A percentile compares a stretch with the other conserved stretches of the same genome.
These are phyloP conservation scores for Tulasnella sp. DNA, from an alignment of 768 basidiomycete genomes.

Conservation along the genomic window DNA sequence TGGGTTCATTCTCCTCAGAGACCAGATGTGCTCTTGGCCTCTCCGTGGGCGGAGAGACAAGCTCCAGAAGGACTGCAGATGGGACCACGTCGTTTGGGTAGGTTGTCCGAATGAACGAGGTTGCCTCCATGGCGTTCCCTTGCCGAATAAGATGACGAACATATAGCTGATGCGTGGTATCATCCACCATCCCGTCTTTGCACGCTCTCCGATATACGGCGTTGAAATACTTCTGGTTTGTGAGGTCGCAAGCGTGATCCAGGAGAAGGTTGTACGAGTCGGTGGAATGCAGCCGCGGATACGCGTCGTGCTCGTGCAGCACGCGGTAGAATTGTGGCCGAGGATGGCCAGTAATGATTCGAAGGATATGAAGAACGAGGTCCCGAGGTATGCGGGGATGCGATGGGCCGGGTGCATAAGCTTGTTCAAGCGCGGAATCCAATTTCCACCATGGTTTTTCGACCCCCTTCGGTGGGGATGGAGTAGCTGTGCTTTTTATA, in stretches of 20 bases:
- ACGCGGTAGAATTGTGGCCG: not conserved
- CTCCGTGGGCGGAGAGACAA: constrained; percentile 5
- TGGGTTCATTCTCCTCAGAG: not conserved
- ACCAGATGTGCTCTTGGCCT: not conserved
- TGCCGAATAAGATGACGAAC: constrained; percentile 18
- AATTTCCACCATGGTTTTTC: not conserved
- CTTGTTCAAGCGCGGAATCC: not conserved
- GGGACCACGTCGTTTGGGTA: not conserved
- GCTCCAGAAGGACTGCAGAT: constrained; percentile 1
- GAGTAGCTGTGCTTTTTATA: not conserved
- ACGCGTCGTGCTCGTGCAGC: constrained; percentile 12
- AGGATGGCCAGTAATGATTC: constrained; percentile 1
- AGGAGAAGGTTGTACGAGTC: constrained; percentile 24
- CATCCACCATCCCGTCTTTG: not conserved
- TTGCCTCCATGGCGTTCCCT: not conserved
- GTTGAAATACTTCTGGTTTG: not conserved
- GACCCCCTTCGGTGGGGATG: not conserved
- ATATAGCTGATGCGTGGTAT: not conserved
- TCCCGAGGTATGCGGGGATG: constrained; percentile 9
- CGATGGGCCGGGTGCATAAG: not conserved
- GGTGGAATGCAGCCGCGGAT: constrained; percentile 15
- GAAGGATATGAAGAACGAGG: constrained; percentile 18
- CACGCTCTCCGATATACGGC: not conserved
- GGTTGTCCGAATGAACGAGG: not conserved
- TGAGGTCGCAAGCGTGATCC: constrained; percentile 9